Evolutionary conservation across 1,284 basidiomycete genomes (phyloP), one percentile per base, ranked within the genome.

Genomic region (Leccinum solheimii): DNA sequence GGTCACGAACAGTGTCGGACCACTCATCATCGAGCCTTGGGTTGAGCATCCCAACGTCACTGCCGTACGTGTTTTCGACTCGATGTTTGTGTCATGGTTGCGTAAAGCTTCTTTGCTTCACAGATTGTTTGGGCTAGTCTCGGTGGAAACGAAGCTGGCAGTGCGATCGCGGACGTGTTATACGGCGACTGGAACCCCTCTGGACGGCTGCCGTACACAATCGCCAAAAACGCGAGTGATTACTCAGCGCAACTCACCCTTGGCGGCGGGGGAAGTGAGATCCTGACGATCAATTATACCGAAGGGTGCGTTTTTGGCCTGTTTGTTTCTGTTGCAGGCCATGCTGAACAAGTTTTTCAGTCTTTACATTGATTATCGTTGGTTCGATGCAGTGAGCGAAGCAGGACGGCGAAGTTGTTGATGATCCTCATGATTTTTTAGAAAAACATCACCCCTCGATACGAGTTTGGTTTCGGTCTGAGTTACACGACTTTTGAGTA

Each of bases 401-500:
- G 4, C 34, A 32, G 30, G 1, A 9, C 2, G 5, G 1, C 5
- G 26, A 14, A 56, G 21, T 13, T 7, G 1, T 14, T 11, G 36
- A 30, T 8, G 6, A 23, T 48, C 3, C 57, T 60, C 2, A 30
- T 27, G 3, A 1, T 27, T 55, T 3, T 59, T 2, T 8, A 77
- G 68, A 60, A 74, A 63, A 74, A 80, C 62, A 85, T 87, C 61
- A 75, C 75, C 1, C 87, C 87, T 0, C 78, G 84, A 21, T 89
- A 79, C 65, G 81, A 83, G 57, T 90, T 90, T 67, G 88, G 88
- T 2, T 87, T 80, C 66, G 75, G 75, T 0, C 75, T 96, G 67
- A 91, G 88, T 61, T 97, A 96, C 78, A 90, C 94, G 38, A 82
- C 77, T 0, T 97, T 96, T 75, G 76, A 82, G 34, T 92, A 91